Evolutionary conservation across 495 filamentous ascomycete species (phyloP), one percentile per base, ranked within the genome.

Genomic region (Lasiosphaeria ovina): DNA sequence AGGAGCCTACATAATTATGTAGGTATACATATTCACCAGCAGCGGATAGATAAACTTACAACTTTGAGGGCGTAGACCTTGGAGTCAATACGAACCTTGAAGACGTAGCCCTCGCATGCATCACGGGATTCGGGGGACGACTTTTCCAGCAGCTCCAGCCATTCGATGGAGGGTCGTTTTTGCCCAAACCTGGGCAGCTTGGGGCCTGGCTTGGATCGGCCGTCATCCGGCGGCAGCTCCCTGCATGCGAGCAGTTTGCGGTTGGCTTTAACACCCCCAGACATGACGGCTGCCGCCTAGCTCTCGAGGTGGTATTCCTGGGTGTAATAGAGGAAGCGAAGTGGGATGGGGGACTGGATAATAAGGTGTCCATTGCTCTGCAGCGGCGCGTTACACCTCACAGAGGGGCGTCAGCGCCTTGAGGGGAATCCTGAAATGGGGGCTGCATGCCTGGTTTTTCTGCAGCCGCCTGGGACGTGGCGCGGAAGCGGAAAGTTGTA

Each of bases 141-240:
- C 11, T 47, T 47, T n/a, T 47, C 44, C 44, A 47, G 44, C 44
- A 47, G 12, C 44, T 47, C 44, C 8, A 47, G 44, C 44, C 44
- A 47, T n/a, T 47, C 11, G 12, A 47, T 47, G 11, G 11, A n/a
- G 4, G 44, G 8, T n/a, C 44, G 44, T 9, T n/a, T 47, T 11
- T 47, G 44, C 44, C 12, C 44, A 47, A 3, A 47, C 44, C 5
- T 47, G 44, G 44, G 4, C 7, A 47, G 7, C 12, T 47, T 47
- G 44, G 44, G 44, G 1, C 44, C 44, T 47, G 38, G 38, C 38
- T 42, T 42, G 38, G 38, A 42, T 12, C 8, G 36, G 36, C 11
- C 36, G 36, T 45, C 42, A n/a, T 14, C 5, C 3, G 42, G 42
- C 5, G 42, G 42, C 6, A 45, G 11, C 12, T 12, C 42, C 42